A percentile compares a stretch with the other conserved stretches of the same genome.
phyloP scores from a whole-genome alignment of 768 basidiomycete genomes.

The Chiua virens region DNA sequence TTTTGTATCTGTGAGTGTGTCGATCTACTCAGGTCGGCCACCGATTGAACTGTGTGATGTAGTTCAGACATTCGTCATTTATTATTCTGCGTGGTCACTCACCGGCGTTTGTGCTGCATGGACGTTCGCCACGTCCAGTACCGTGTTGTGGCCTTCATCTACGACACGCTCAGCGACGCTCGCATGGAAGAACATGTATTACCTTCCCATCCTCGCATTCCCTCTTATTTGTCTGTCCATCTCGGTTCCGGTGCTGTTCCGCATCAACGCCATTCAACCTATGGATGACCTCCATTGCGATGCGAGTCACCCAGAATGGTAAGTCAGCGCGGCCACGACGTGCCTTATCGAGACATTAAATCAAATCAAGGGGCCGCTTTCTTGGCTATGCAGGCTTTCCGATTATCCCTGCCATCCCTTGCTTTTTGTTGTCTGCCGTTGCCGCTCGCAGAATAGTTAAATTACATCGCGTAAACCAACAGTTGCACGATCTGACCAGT shows the following conservation, averaged over 20 bases:
- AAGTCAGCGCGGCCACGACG: constrained; percentile 14
- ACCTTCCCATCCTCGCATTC: constrained; percentile 45
- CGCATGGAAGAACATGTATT: constrained; percentile 47
- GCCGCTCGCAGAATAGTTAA: constrained; percentile 15
- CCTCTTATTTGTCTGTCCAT: constrained; percentile 46
- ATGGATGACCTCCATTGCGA: constrained; percentile 60
- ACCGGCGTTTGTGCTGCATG: constrained; percentile 46
- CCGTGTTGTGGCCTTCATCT: constrained; percentile 38
- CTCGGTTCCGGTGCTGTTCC: constrained; percentile 45
- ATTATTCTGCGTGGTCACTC: constrained; percentile 43
- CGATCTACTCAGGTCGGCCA: neutral
- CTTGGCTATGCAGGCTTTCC: constrained; percentile 62
- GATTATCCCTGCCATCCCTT: constrained; percentile 51
- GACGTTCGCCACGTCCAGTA: constrained; percentile 48
- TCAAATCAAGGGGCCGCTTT: constrained; percentile 53
- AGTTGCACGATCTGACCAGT: too few species aligned
- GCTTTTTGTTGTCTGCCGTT: constrained; percentile 43
- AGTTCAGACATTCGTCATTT: constrained; percentile 34
- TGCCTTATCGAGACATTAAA: constrained; percentile 2
- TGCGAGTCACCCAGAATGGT: constrained; percentile 59
- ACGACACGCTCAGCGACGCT: constrained; percentile 34
- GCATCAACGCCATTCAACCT: constrained; percentile 45
- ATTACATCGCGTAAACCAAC: constrained; percentile 23
- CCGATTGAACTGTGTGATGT: constrained; percentile 12
- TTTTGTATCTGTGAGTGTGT: constrained; percentile 54